Conservation (phyloP, 2,329 filamentous ascomycete genomes). For the Tetracladium maxilliforme region DNA sequence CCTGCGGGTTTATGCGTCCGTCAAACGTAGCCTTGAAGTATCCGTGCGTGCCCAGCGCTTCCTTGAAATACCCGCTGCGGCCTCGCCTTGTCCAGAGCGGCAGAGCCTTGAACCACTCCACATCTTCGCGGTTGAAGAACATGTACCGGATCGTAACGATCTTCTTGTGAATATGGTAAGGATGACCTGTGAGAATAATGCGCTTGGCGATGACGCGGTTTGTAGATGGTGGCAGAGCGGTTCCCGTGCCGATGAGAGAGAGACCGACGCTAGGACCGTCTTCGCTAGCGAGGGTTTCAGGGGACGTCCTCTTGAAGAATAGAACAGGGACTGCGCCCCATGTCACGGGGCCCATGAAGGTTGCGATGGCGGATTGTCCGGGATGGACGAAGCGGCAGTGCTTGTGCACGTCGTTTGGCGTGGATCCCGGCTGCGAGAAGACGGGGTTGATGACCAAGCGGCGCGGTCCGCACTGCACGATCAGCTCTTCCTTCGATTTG, state of each 20-base stretch:
- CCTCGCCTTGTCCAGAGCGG: conserved; percentile 89
- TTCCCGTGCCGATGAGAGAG: conserved; percentile 73
- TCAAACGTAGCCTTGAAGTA: conserved; percentile 99
- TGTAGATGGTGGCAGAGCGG: conserved; percentile 62
- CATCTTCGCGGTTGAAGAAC: conserved; percentile 96
- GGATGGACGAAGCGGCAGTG: conserved; percentile 87
- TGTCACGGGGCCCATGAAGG: conserved; percentile 77
- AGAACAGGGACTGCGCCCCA: conserved; percentile 88
- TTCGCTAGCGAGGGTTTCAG: conserved; percentile 24
- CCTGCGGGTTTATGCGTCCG: conserved; percentile 87
- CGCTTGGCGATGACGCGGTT: conserved; percentile 83
- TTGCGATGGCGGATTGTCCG: conserved; percentile 76
- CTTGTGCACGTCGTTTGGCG: conserved; percentile 94
- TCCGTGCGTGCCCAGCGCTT: conserved; percentile 89
- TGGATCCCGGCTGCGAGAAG: conserved; percentile 79
- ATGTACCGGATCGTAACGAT: conserved; percentile 96
- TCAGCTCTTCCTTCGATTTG: conserved; percentile 82
- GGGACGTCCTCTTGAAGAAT: conserved; percentile 57
- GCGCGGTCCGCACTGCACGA: conserved; percentile 81
- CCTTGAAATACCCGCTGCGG: conserved; percentile 82
- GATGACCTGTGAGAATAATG: conserved; percentile 85
- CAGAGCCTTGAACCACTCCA: conserved; percentile 94
- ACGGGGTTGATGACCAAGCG: conserved; percentile 79
- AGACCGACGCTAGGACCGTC: conserved; percentile 34
- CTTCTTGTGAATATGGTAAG: conserved; percentile 97